Evolutionary conservation across 2,329 filamentous ascomycete species (phyloP).

Genomic region (Xylariomycetidae sp.): DNA sequence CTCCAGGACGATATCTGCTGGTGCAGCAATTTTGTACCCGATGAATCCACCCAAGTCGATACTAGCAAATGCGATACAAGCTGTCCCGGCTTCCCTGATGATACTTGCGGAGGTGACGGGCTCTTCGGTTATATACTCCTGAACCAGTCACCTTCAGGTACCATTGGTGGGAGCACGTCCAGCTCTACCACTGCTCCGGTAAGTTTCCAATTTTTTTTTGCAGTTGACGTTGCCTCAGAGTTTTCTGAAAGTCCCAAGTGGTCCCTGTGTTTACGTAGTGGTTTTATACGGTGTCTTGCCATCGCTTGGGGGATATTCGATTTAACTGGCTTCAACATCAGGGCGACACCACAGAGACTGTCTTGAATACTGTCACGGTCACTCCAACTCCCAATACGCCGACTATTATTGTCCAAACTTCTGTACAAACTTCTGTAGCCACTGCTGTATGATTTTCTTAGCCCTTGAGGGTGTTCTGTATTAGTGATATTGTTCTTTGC

Average conservation of each 20-base stretch:
- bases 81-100: conserved; percentile 64
- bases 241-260: not conserved
- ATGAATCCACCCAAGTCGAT: conserved; percentile 32
- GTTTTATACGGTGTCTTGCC: conserved; percentile 1
- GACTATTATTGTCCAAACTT: conserved; percentile 7
- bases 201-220: conserved; percentile 20
- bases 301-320: conserved; percentile 11
- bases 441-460: conserved; percentile 28
- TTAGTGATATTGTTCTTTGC: conserved; percentile 1
- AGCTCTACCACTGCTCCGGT: conserved; percentile 20
- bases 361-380: conserved; percentile 30
- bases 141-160: conserved; percentile 50
- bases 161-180: conserved; percentile 30
- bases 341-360: conserved; percentile 26
- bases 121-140: conserved; percentile 62
- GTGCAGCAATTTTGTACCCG: conserved; percentile 66
- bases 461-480: no score
- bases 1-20: conserved; percentile 62
- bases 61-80: conserved; percentile 43
- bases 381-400: conserved; percentile 15
- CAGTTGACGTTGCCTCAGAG: conserved; percentile 10
- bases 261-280: not conserved
- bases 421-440: conserved; percentile 7
- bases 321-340: conserved; percentile 25
- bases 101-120: conserved; percentile 58